Evolutionary conservation across 2,329 filamentous ascomycete genomes (phyloP).

Genomic region (Cladosporium austrohemisphaericum): DNA sequence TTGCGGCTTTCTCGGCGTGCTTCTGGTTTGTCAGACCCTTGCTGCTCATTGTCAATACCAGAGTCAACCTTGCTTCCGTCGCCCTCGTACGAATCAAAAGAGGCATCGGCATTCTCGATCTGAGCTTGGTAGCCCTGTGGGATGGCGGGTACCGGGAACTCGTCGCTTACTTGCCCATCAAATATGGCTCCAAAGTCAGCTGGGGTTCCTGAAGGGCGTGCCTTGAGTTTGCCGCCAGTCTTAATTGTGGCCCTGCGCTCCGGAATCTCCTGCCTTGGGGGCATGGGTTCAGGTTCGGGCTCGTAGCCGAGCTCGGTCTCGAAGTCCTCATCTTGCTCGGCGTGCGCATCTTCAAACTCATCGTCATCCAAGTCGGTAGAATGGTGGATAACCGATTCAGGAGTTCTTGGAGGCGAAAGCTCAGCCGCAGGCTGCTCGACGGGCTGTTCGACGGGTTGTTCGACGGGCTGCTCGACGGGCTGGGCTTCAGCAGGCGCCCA

Average conservation of each 20-base stretch:
- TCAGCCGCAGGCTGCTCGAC: conserved; percentile 21
- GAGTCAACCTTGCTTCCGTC: conserved; percentile 29
- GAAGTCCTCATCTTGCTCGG: conserved; percentile 13
- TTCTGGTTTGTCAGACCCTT: conserved; percentile 17
- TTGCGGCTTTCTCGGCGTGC: conserved; percentile 20
- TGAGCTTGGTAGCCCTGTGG: conserved; percentile 28
- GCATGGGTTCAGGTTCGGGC: conserved; percentile 8
- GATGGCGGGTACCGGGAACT: conserved; percentile 40
- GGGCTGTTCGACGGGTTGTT: conserved; percentile 18
- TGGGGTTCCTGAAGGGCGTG: conserved; percentile 80
- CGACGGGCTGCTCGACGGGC: conserved; percentile 20
- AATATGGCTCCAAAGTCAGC: conserved; percentile 76
- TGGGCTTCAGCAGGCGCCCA: conserved; percentile 17
- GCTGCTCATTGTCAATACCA: conserved; percentile 18
- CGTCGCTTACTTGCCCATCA: conserved; percentile 77
- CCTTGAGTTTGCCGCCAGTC: conserved; percentile 79
- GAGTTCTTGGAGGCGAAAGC: conserved; percentile 56
- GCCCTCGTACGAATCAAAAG: conserved; percentile 26
- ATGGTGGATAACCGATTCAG: conserved; percentile 86
- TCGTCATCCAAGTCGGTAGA: conserved; percentile 12
- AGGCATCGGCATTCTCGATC: conserved; percentile 19
- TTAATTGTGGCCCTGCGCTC: conserved; percentile 86
- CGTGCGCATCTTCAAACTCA: conserved; percentile 12
- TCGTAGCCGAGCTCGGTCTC: conserved; percentile 10
- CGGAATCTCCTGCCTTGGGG: conserved; percentile 53